Conservation (phyloP, 129 eudicot genomes). For the Chrysanthemum seticuspe region DNA sequence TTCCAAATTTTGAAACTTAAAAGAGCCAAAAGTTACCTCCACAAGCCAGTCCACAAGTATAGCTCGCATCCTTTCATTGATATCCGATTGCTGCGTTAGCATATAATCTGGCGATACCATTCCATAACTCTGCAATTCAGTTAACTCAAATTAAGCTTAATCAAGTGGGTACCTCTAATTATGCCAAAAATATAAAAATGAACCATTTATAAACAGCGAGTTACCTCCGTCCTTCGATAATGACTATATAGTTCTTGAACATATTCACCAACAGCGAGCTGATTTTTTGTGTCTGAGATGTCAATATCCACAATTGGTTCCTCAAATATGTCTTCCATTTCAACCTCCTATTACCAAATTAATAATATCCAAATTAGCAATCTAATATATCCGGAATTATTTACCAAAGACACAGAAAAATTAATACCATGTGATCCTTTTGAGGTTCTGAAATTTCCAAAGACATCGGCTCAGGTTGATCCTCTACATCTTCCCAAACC, state of each 20-base stretch:
- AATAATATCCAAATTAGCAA: background rate
- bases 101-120: conserved; percentile 72
- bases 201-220: background rate
- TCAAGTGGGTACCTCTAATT: conserved; percentile 23
- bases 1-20: background rate
- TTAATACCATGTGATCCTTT: conserved; percentile 53
- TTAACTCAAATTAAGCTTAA: background rate
- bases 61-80: conserved; percentile 84
- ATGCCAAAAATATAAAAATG: conserved; percentile 5
- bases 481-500: conserved; percentile 39
- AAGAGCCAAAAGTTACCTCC: conserved; percentile 54
- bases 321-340: conserved; percentile 83
- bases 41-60: conserved; percentile 92
- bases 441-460: conserved; percentile 53
- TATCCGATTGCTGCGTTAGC: conserved; percentile 59
- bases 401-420: background rate
- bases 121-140: conserved; percentile 49
- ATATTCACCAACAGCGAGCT: conserved; percentile 69
- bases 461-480: conserved; percentile 73
- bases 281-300: conserved; percentile 53
- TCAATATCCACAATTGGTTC: conserved; percentile 70
- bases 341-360: conserved; percentile 44
- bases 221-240: conserved; percentile 81
- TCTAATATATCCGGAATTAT: background rate
- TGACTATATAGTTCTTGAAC: conserved; percentile 64